Percentiles rank a stretch among this genome's conserved stretches.
Conservation (phyloP, 2,329 filamentous ascomycete species). For the Ascocoryne sarcoides region DNA sequence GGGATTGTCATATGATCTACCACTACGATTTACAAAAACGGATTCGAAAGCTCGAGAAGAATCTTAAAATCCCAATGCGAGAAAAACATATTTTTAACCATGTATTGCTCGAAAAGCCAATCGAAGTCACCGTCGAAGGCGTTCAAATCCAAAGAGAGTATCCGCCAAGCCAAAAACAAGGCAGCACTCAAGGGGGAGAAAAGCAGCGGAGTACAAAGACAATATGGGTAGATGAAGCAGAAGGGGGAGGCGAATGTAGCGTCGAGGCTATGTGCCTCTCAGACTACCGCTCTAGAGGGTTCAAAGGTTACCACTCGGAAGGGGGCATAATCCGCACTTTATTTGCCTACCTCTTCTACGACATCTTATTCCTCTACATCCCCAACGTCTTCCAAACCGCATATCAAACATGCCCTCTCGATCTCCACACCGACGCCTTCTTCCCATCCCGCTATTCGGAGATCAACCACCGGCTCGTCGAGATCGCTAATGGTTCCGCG, state of each 20-base stretch:
- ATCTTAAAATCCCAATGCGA: constrained; percentile 71
- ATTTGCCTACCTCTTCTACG: constrained; percentile 84
- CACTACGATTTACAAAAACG: constrained; percentile 94
- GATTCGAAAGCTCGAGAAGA: constrained; percentile 81
- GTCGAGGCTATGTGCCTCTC: constrained; percentile 94
- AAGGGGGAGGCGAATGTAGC: constrained; percentile 63
- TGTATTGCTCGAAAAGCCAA: constrained; percentile 65
- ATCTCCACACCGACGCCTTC: constrained; percentile 89
- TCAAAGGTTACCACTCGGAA: constrained; percentile 93
- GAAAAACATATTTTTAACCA: constrained; percentile 91
- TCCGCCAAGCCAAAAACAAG: constrained; percentile 17
- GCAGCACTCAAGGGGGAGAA: constrained; percentile 16
- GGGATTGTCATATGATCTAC: constrained; percentile 81
- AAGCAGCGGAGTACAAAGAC: constrained; percentile 56
- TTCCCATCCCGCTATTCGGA: constrained; percentile 78
- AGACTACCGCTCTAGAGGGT: constrained; percentile 69
- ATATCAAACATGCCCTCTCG: constrained; percentile 88
- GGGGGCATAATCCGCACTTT: constrained; percentile 87
- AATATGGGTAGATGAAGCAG: constrained; percentile 74
- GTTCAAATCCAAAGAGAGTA: constrained; percentile 63
- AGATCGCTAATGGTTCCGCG: constrained; percentile 77
- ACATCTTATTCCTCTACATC: constrained; percentile 85
- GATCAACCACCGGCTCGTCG: constrained; percentile 78
- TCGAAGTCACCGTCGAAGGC: constrained; percentile 68
- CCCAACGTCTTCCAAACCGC: constrained; percentile 96